Base-by-base conservation (phyloP, 75 land plant genomes). In the Larix kaempferi region DNA sequence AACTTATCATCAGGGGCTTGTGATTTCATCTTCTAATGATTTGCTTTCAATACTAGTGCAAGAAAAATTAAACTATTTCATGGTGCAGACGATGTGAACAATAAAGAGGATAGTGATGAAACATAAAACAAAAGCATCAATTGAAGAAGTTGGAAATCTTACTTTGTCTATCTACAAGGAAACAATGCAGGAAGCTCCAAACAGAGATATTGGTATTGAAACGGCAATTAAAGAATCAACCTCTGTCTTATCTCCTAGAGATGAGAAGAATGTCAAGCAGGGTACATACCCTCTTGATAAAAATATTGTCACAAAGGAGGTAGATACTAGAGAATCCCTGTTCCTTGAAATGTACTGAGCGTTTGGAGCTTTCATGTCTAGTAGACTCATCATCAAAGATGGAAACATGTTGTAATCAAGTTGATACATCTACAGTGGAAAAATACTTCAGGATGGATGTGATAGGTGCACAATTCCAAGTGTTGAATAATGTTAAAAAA, bases 281-380 rank as follows among this genome's bases (percentile, higher is more conserved):
- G 72, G 25, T 37, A 23, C 49, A 39, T 27, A 37, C 19, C 72
- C 72, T 33, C 72, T 69, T 69, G 72, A 69, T 39, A 35, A 69
- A 7, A 39, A 39, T 19, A 22, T 21, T 21, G 39, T 21, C 12
- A 12, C 37, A 17, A 69, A 69, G 10, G 52, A 69, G 52, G 39
- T n/a, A n/a, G n/a, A n/a, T n/a, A n/a, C n/a, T 49, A 39, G 6
- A 69, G 72, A 69, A 69, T 37, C 10, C 41, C 39, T 6, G 37
- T 65, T 5, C 25, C 52, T 54, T 39, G 37, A 55, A 52, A 55
- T 23, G 76, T 17, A 25, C 52, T 35, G 76, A 27, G 6, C 58
- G 21, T 74, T 10, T 58, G 29, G 76, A 74, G 72, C 52, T 69
- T 16, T 74, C 59, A 74, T 55, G 29, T 25, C 15, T 52, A 12